Conservation (phyloP, 345 rosid genomes). For the Xanthoceras sorbifolium region DNA sequence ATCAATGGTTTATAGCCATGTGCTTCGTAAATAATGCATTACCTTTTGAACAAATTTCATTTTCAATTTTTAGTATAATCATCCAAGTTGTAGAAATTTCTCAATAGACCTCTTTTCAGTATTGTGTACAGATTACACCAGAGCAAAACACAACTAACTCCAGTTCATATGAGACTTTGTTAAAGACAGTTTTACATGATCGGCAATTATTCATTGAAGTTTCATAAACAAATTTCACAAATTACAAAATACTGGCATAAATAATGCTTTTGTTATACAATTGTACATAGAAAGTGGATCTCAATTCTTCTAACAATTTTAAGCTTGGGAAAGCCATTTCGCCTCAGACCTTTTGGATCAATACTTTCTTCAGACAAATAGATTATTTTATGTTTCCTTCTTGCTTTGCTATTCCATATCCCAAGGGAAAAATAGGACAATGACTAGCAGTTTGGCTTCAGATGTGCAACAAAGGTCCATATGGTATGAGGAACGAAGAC, state of each 20-base stretch:
- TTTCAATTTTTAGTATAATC: not conserved
- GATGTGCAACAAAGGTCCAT: not conserved
- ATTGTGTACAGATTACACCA: not conserved
- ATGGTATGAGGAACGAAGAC: not conserved
- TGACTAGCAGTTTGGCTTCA: not conserved
- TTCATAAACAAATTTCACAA: not conserved
- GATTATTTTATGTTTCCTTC: not conserved
- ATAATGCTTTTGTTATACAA: not conserved
- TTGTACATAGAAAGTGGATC: not conserved
- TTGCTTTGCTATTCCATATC: not conserved
- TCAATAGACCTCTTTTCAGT: not conserved
- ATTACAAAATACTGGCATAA: not conserved
- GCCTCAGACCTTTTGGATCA: not conserved
- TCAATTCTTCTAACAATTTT: not conserved
- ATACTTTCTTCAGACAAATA: not conserved
- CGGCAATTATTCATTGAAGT: not conserved
- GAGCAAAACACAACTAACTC: not conserved
- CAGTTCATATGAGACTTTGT: not conserved
- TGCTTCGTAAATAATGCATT: too few relatives aligned
- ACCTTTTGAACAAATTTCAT: not conserved
- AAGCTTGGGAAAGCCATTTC: not conserved
- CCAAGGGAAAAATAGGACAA: not conserved
- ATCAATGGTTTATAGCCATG: not conserved
- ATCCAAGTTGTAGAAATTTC: not conserved
- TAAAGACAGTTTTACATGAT: not conserved